phyloP scores from a whole-genome alignment of 345 rosid species.

The Linum lewisii region DNA sequence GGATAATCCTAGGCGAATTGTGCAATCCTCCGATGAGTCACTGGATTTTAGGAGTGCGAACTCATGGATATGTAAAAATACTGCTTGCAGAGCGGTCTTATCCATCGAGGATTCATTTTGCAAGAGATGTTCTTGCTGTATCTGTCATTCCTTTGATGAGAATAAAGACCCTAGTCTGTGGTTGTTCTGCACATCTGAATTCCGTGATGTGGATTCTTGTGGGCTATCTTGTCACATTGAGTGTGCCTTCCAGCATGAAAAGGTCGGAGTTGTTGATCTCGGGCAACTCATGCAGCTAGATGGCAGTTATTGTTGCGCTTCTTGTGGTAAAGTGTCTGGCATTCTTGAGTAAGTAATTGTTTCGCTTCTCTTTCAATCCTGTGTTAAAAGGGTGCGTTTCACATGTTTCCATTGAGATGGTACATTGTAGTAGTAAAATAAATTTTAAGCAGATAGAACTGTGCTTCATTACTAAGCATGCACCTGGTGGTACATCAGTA shows the following conservation, averaged over 20 bases:
- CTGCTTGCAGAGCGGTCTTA: slow-evolving; percentile 53
- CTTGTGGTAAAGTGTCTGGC: slow-evolving; percentile 94
- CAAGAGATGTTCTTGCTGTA: slow-evolving; percentile 94
- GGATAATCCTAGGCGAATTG: slow-evolving; percentile 44
- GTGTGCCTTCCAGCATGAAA: slow-evolving; percentile 73
- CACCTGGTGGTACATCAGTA: too few relatives aligned
- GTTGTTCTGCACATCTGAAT: slow-evolving; percentile 60
- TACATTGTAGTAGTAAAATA: too few relatives aligned
- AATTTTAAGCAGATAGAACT: too few relatives aligned
- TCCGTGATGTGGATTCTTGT: slow-evolving; percentile 56
- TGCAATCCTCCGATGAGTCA: slow-evolving; percentile 31
- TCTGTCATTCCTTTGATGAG: slow-evolving; percentile 85
- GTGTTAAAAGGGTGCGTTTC: too few relatives aligned
- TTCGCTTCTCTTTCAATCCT: background rate
- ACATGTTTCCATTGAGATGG: too few relatives aligned
- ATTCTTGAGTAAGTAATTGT: slow-evolving; percentile 61
- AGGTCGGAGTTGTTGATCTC: slow-evolving; percentile 77
- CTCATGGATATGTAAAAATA: slow-evolving; percentile 66
- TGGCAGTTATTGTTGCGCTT: slow-evolving; percentile 85
- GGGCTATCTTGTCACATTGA: slow-evolving; percentile 89
- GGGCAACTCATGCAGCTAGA: slow-evolving; percentile 82
- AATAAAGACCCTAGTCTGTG: slow-evolving; percentile 81
- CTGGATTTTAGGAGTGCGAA: slow-evolving; percentile 35
- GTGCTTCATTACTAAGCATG: too few relatives aligned
- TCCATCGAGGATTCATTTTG: slow-evolving; percentile 70